These are phyloP conservation scores for Cochlearia excelsa DNA, from an alignment of 345 rosid genomes.

Conservation along the genomic window DNA sequence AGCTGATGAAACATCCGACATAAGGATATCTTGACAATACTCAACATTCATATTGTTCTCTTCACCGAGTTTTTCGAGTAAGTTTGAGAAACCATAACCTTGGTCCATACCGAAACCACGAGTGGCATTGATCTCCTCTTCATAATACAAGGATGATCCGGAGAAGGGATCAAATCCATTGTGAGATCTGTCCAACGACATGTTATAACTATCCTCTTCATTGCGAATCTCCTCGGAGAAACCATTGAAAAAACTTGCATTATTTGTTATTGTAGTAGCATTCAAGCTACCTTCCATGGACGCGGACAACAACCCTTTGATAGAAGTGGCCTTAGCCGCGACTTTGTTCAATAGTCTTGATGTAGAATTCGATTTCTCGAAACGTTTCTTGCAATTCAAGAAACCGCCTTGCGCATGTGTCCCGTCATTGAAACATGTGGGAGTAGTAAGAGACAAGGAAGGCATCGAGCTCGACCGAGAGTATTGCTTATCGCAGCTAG, in stretches of 20 bases:
- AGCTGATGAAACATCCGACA: constrained; percentile 36
- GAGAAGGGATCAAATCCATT: constrained; percentile 20
- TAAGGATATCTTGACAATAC: constrained; percentile 19
- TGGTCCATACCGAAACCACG: constrained; percentile 21
- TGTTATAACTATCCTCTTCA: constrained; percentile 23
- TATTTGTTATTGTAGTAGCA: constrained; percentile 14
- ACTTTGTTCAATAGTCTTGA: constrained; percentile 37
- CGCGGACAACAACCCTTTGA: constrained; percentile 28
- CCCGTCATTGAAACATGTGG: constrained; percentile 20
- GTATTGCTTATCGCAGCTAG: constrained; percentile 26
- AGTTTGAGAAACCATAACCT: constrained; percentile 24
- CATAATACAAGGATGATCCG: constrained; percentile 22
- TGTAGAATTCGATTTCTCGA: constrained; percentile 27
- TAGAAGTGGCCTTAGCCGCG: constrained; percentile 32
- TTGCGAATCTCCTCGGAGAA: constrained; percentile 21
- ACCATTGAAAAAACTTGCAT: constrained; percentile 25
- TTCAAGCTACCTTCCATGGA: constrained; percentile 35
- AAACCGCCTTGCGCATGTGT: not conserved
- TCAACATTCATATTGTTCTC: constrained; percentile 17
- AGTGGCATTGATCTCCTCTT: constrained; percentile 26
- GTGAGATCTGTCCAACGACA: not conserved
- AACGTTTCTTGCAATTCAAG: constrained; percentile 30
- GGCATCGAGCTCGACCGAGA: constrained; percentile 31
- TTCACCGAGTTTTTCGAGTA: constrained; percentile 24
- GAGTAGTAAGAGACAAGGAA: constrained; percentile 15